Evolutionary conservation across 192 early-diverging fungal species (phyloP).

Genomic region (Phlyctochytrium arcticum): DNA sequence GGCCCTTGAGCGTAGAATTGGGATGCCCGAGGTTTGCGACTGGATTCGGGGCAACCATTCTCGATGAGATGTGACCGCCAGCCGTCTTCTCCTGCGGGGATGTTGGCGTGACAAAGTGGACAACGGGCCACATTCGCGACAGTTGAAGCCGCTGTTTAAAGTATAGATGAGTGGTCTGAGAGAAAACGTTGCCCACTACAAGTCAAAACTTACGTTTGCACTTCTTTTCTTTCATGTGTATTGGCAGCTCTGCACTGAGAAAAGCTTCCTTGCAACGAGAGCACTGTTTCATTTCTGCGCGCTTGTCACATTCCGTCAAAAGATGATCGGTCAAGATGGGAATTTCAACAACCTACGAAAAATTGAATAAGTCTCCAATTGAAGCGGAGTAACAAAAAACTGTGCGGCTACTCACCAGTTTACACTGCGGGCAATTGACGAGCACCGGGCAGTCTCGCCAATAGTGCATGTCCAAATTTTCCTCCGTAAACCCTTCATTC

Average conservation of each 20-base stretch:
- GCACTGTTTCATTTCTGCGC: conserved; percentile 56
- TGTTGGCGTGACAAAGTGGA: conserved; percentile 58
- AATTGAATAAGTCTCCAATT: not conserved
- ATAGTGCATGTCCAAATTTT: conserved; percentile 69
- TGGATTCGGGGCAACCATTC: conserved; percentile 55
- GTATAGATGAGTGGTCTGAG: not conserved
- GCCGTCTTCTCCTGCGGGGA: conserved; percentile 51
- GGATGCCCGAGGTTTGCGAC: conserved; percentile 23
- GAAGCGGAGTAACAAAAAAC: not conserved
- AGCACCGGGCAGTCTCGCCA: conserved; percentile 73
- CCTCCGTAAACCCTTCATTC: conserved; percentile 60
- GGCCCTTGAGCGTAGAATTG: too few relatives aligned
- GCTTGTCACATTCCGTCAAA: conserved; percentile 59
- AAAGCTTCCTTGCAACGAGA: conserved; percentile 56
- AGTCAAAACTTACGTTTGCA: conserved; percentile 41
- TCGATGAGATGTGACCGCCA: conserved; percentile 66
- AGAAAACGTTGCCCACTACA: not conserved
- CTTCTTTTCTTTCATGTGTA: conserved; percentile 44
- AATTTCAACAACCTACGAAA: conserved; percentile 65
- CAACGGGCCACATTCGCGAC: conserved; percentile 42
- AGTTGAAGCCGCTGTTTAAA: conserved; percentile 11
- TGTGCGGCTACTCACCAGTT: conserved; percentile 50
- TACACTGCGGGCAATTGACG: conserved; percentile 64
- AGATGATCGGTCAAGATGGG: conserved; percentile 62
- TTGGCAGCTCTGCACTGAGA: conserved; percentile 49